Percentiles rank a stretch among this genome's conserved stretches.
These are phyloP conservation scores for Claviceps arundinis DNA, from an alignment of 2,329 filamentous ascomycete species.

Conservation along the genomic window DNA sequence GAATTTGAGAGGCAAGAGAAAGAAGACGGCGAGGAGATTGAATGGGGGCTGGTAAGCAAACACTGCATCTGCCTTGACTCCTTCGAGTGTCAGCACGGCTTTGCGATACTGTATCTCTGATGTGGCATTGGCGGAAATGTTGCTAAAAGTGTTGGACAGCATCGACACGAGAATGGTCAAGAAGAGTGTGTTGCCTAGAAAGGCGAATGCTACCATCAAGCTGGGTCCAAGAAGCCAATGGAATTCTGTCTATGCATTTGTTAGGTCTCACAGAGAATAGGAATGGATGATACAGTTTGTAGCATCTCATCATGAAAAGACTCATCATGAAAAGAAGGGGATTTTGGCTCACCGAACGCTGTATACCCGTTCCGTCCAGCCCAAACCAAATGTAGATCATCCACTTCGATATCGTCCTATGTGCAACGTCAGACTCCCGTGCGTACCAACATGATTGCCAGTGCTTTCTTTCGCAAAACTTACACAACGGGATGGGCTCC, in stretches of 20 bases:
- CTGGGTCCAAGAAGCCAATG: slow-evolving; percentile 68
- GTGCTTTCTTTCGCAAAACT: slow-evolving; percentile 10
- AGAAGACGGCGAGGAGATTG: slow-evolving; percentile 63
- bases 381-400: slow-evolving; percentile 93
- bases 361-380: slow-evolving; percentile 57
- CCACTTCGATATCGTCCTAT: slow-evolving; percentile 68
- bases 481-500: slow-evolving; percentile 45
- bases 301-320: not conserved
- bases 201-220: slow-evolving; percentile 73
- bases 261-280: not conserved
- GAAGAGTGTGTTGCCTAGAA: slow-evolving; percentile 76
- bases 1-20: slow-evolving; percentile 66
- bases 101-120: slow-evolving; percentile 76
- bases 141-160: slow-evolving; percentile 72
- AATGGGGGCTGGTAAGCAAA: slow-evolving; percentile 76
- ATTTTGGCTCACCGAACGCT: slow-evolving; percentile 33
- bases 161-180: slow-evolving; percentile 82
- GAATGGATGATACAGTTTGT: too few species aligned
- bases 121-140: slow-evolving; percentile 60
- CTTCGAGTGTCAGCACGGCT: slow-evolving; percentile 71
- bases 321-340: too few species aligned
- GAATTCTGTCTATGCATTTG: slow-evolving; percentile 43
- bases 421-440: not conserved
- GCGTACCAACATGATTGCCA: not conserved
- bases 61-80: slow-evolving; percentile 72